Evolutionary conservation across 2,329 filamentous ascomycete species (phyloP), one percentile per base, ranked within the genome.

Genomic region (Sporothrix globosa): DNA sequence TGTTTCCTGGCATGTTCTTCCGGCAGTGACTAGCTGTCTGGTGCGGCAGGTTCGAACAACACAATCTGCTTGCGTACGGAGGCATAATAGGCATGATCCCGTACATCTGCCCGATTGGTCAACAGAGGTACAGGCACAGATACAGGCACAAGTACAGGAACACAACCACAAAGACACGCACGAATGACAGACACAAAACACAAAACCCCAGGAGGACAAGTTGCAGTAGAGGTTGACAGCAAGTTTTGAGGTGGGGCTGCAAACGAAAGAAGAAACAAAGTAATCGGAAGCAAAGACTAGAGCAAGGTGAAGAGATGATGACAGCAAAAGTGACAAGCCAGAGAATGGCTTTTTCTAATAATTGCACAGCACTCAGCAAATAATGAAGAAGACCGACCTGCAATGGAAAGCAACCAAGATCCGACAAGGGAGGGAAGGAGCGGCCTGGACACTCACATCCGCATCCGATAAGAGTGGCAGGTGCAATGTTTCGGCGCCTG

Each of bases 41-140:
- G 58, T 3, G 34, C 11, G 41, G 21, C 58, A 44, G 21, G 58
- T 9, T 34, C 34, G 2, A 34, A n/a, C 39, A 6, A 44, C 41
- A 63, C 58, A 14, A 46, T 6, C 41, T 19, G n/a, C 58, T 63
- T 63, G 39, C 58, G 58, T 46, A 27, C 58, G 58, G 58, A 46
- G 58, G 58, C 46, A 27, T 46, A 19, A 60, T n/a, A 46, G 39
- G 11, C 58, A 46, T 61, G 58, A n/a, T 2, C 19, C 2, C 17
- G 58, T 44, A 27, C 58, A 34, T 46, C 39, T 63, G 39, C 27
- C 19, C 58, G 39, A 46, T 44, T 13, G 21, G 58, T 46, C 39
- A 46, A 63, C 58, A 63, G 11, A 46, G 10, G 9, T 13, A 46
- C 39, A 63, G 21, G 17, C 54, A 58, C 9, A 48, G 14, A 4